Conservation (phyloP, 345 rosid genomes). For the Conringia planisiliqua region DNA sequence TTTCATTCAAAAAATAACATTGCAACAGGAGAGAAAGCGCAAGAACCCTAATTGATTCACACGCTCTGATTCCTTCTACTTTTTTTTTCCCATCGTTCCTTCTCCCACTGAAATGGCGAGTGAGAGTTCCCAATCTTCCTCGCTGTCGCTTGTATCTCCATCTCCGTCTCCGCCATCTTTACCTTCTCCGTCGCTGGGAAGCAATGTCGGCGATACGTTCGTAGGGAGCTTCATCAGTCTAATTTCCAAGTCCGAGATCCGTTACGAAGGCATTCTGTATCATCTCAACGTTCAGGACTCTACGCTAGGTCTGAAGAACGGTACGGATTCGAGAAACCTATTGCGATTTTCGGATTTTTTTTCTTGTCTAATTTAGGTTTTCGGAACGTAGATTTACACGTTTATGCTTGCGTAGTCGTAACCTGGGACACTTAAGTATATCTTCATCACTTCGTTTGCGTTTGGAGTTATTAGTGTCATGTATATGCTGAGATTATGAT, state of each 20-base stretch:
- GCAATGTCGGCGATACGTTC: constrained; percentile 36
- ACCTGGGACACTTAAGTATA: neutral
- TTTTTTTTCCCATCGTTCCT: neutral
- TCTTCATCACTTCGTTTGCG: neutral
- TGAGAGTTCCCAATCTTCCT: constrained; percentile 25
- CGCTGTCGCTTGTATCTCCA: constrained; percentile 21
- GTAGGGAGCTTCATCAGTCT: constrained; percentile 45
- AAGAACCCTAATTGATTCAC: constrained; percentile 22
- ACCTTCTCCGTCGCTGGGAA: constrained; percentile 30
- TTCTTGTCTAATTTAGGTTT: neutral
- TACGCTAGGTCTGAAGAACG: constrained; percentile 43
- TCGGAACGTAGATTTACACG: neutral
- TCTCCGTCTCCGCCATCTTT: constrained; percentile 22
- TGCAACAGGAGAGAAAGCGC: neutral
- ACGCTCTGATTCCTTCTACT: neutral
- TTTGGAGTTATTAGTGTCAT: neutral
- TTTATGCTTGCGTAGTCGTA: neutral
- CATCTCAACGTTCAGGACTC: constrained; percentile 43
- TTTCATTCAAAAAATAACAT: neutral
- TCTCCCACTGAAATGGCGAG: constrained; percentile 22
- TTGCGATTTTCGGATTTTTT: neutral
- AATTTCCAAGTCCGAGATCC: constrained; percentile 46
- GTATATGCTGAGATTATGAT: no score
- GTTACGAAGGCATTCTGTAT: constrained; percentile 49
- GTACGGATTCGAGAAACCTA: constrained; percentile 28